These are phyloP conservation scores for Arthrinium phaeospermum DNA, from an alignment of 2,329 filamentous ascomycete genomes.

Conservation along the genomic window DNA sequence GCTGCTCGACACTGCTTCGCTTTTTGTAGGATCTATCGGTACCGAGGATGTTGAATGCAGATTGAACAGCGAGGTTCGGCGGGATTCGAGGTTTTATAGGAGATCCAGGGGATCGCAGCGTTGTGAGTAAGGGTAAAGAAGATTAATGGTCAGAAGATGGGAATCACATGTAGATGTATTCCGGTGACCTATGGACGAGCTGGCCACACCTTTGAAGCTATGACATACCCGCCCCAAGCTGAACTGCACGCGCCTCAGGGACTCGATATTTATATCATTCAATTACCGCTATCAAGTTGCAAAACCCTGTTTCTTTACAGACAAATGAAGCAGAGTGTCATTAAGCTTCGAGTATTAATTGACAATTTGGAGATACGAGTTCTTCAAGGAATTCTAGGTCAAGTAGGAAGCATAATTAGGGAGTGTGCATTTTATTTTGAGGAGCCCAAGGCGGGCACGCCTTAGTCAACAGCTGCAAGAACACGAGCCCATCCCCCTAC, in stretches of 20 bases:
- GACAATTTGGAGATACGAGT: no score
- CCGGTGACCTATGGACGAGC: background rate
- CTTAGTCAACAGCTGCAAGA: conserved; percentile 4
- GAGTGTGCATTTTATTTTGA: no score
- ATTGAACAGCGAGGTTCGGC: background rate
- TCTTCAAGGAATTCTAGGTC: no score
- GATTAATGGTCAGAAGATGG: conserved; percentile 2
- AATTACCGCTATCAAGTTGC: no score
- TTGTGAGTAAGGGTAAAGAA: background rate
- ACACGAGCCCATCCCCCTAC: background rate
- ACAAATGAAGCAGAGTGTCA: no score
- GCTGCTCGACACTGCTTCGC: background rate
- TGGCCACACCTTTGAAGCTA: conserved; percentile 2
- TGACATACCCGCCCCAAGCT: conserved; percentile 9
- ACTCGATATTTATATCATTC: no score
- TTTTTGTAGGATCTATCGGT: background rate
- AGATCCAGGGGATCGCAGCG: background rate
- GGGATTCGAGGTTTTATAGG: background rate
- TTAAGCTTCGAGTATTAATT: no score
- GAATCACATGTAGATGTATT: conserved; percentile 8
- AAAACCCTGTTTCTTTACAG: no score
- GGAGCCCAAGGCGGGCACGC: background rate
- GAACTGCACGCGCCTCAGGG: background rate
- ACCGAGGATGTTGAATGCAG: background rate
- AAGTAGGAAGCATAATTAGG: no score